Evolutionary conservation across 768 basidiomycete species (phyloP).

Genomic region (Piloderma croceum): DNA sequence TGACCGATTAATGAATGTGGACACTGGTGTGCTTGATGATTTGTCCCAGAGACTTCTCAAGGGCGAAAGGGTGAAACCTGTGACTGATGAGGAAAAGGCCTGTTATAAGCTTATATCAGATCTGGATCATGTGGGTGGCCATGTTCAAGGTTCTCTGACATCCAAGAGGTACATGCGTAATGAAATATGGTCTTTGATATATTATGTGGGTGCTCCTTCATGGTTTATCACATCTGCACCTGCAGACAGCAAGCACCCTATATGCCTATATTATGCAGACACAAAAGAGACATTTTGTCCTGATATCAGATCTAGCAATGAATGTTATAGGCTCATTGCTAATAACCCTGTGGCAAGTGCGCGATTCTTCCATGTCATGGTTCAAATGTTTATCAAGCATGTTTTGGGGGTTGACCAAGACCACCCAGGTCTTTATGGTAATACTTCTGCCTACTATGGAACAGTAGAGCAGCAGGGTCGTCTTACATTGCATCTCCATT

Average conservation of each 20-base stretch:
- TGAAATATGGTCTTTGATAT: slow-evolving; percentile 9
- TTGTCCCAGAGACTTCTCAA: slow-evolving; percentile 17
- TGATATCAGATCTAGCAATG: slow-evolving; percentile 4
- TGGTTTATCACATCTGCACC: slow-evolving; percentile 34
- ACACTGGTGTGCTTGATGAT: slow-evolving; percentile 16
- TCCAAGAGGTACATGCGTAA: slow-evolving; percentile 22
- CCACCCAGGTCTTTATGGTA: slow-evolving; percentile 24
- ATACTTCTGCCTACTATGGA: slow-evolving; percentile 30
- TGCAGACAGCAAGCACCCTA: slow-evolving; percentile 24
- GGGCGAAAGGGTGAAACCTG: slow-evolving; percentile 21
- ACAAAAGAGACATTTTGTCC: slow-evolving; percentile 16
- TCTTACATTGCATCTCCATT: slow-evolving; percentile 27
- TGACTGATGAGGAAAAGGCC: slow-evolving; percentile 26
- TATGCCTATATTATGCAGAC: slow-evolving; percentile 31
- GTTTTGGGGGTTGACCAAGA: slow-evolving; percentile 14
- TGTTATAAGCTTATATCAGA: slow-evolving; percentile 31
- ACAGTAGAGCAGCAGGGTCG: slow-evolving; percentile 37
- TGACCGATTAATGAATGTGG: slow-evolving; percentile 14
- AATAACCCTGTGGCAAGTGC: slow-evolving; percentile 28
- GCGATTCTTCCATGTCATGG: slow-evolving; percentile 28
- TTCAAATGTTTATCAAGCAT: slow-evolving; percentile 23
- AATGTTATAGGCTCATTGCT: slow-evolving; percentile 9
- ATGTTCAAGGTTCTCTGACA: slow-evolving; percentile 21
- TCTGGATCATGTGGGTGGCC: slow-evolving; percentile 30
- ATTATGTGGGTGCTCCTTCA: slow-evolving; percentile 20